phyloP scores from a whole-genome alignment of 768 basidiomycete genomes.

The Amanita phalloides region DNA sequence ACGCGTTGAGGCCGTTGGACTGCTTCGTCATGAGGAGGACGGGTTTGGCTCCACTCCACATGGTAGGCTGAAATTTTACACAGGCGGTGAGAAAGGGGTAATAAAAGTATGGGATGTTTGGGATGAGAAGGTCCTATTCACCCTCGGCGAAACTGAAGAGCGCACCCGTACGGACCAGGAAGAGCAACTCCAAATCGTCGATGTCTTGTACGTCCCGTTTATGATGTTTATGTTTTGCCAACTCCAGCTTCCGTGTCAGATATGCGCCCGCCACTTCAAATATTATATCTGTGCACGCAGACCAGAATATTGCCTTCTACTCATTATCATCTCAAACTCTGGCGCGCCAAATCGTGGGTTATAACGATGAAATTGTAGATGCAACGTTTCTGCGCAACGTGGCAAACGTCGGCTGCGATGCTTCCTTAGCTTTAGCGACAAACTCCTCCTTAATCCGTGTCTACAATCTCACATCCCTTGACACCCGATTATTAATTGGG shows the following conservation, averaged over 20 bases:
- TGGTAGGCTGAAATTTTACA: constrained; percentile 58
- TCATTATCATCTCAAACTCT: constrained; percentile 58
- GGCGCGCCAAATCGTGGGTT: constrained; percentile 82
- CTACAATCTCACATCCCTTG: constrained; percentile 66
- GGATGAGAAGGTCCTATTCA: constrained; percentile 51
- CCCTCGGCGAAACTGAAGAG: constrained; percentile 41
- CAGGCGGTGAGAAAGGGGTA: constrained; percentile 84
- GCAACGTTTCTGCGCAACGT: constrained; percentile 57
- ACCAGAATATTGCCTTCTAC: constrained; percentile 94
- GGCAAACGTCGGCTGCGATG: constrained; percentile 29
- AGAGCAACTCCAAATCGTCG: constrained; percentile 76
- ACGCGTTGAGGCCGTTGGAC: constrained; percentile 78
- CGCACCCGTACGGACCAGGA: constrained; percentile 44
- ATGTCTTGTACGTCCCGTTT: constrained; percentile 57
- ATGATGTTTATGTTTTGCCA: constrained; percentile 8
- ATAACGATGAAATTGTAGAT: constrained; percentile 97
- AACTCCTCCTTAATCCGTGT: constrained; percentile 93
- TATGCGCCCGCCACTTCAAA: constrained; percentile 56
- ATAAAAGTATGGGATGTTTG: constrained; percentile 79
- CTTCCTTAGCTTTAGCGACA: constrained; percentile 88
- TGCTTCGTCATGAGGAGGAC: constrained; percentile 44
- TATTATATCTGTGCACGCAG: constrained; percentile 80
- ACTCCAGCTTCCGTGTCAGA: constrained; percentile 26
- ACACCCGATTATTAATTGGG: constrained; percentile 79
- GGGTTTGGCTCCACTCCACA: constrained; percentile 31